phyloP scores from a whole-genome alignment of 1,139 yeast species.

The Lodderomyces metapsilosis region DNA sequence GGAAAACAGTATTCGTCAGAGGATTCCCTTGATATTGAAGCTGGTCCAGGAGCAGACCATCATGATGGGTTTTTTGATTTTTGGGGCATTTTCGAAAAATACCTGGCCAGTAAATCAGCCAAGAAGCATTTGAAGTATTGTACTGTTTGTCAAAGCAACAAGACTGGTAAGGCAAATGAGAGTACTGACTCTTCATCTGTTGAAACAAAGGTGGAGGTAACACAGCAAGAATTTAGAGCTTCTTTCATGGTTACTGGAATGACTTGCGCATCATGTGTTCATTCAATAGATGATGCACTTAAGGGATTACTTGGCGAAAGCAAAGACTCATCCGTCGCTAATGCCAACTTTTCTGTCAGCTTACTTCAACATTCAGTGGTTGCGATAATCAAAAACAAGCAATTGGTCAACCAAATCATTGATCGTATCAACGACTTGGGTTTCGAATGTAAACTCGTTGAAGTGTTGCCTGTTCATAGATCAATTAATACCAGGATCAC shows the following conservation, averaged over 20 bases:
- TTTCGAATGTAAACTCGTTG: constrained; percentile 55
- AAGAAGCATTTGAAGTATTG: constrained; percentile 32
- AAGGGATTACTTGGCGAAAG: constrained; percentile 8
- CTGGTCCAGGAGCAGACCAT: background rate
- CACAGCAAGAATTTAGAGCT: constrained; percentile 40
- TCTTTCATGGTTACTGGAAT: constrained; percentile 59
- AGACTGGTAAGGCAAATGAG: background rate
- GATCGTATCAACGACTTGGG: constrained; percentile 53
- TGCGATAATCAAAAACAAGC: constrained; percentile 51
- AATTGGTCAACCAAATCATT: constrained; percentile 48
- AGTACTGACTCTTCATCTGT: constrained; percentile 15
- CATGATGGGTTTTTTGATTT: constrained; percentile 18
- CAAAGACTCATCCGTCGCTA: constrained; percentile 14
- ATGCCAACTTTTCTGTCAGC: constrained; percentile 37
- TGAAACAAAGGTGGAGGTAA: constrained; percentile 29
- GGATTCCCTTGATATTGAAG: constrained; percentile 3
- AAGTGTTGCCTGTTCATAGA: constrained; percentile 56
- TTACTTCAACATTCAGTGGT: constrained; percentile 43
- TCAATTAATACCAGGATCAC: constrained; percentile 48
- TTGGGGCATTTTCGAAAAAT: constrained; percentile 13
- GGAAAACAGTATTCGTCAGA: constrained; percentile 13
- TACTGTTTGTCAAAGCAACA: constrained; percentile 24
- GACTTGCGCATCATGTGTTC: constrained; percentile 64
- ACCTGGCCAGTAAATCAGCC: constrained; percentile 11
- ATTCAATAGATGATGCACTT: constrained; percentile 46